These are phyloP conservation scores for Tanacetum coccineum DNA, from an alignment of 129 eudicot species.

Conservation along the genomic window DNA sequence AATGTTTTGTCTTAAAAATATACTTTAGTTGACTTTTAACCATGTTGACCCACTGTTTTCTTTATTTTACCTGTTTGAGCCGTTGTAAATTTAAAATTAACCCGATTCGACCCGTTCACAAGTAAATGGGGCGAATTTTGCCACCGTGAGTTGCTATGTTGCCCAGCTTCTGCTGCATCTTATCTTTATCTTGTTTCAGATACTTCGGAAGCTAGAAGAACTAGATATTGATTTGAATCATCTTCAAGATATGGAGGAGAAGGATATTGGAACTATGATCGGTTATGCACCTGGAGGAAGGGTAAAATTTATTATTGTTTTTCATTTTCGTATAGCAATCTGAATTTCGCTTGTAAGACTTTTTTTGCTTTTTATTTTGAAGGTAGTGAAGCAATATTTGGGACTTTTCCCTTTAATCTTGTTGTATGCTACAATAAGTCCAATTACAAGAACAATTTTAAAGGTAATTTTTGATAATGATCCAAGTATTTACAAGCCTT, in stretches of 20 bases:
- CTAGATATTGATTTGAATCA: constrained; percentile 77
- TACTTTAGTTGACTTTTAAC: not conserved
- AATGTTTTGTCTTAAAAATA: not conserved
- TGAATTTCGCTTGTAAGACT: not conserved
- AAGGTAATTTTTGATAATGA: no score
- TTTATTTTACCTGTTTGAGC: not conserved
- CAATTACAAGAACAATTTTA: constrained; percentile 64
- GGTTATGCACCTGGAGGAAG: constrained; percentile 95
- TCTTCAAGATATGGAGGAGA: constrained; percentile 82
- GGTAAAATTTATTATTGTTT: constrained; percentile 39
- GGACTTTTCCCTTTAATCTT: constrained; percentile 75
- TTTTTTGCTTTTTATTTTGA: constrained; percentile 20
- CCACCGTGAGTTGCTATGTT: not conserved
- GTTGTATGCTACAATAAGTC: constrained; percentile 94
- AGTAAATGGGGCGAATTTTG: constrained; percentile 12
- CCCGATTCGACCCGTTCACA: not conserved
- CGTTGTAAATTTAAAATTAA: not conserved
- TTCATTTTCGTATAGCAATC: not conserved
- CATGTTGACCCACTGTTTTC: not conserved
- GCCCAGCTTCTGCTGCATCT: not conserved
- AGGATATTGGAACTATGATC: constrained; percentile 63
- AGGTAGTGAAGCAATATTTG: constrained; percentile 85
- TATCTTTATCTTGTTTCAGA: constrained; percentile 40
- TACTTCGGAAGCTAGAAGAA: constrained; percentile 92
- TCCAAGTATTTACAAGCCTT: not conserved